Conservation (phyloP, 495 filamentous ascomycete genomes). For the Xylaria palmicola region DNA sequence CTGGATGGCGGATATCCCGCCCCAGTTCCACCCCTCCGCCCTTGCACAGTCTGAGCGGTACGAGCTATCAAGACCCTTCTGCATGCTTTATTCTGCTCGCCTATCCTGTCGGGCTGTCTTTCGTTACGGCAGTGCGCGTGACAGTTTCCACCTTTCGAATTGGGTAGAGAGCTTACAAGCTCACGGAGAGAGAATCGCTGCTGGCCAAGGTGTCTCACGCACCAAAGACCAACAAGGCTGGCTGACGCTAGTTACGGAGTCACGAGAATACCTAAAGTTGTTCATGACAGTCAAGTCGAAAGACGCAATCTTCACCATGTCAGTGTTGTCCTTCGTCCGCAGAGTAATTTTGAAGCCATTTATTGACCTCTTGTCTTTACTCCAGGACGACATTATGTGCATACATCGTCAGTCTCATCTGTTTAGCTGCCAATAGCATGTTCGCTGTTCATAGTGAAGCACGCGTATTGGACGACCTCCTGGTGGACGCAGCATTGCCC, state of each 20-base stretch:
- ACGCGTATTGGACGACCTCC: background rate
- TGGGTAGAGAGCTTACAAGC: background rate
- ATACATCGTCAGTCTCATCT: background rate
- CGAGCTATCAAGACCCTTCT: conserved; percentile 5
- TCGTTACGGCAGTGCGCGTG: background rate
- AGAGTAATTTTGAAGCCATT: background rate
- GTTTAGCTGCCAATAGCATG: background rate
- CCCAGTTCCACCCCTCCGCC: background rate
- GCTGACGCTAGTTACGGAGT: background rate
- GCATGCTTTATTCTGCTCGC: conserved; percentile 6
- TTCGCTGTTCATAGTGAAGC: background rate
- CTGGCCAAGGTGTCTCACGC: background rate
- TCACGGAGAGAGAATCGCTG: background rate
- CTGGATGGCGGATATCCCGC: background rate
- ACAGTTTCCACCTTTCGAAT: background rate
- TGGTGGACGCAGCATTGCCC: background rate
- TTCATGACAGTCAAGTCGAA: background rate
- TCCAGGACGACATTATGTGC: background rate
- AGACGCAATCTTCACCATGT: conserved; percentile 9
- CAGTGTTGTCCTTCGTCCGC: background rate
- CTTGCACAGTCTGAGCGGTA: background rate
- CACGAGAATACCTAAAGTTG: conserved; percentile 1
- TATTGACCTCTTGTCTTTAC: background rate
- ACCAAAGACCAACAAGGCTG: background rate
- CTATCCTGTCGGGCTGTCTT: background rate